A percentile compares a stretch with the other conserved stretches of the same genome.
Evolutionary conservation across 129 eudicot species (phyloP).

Genomic region (Chrysanthemum seticuspe): DNA sequence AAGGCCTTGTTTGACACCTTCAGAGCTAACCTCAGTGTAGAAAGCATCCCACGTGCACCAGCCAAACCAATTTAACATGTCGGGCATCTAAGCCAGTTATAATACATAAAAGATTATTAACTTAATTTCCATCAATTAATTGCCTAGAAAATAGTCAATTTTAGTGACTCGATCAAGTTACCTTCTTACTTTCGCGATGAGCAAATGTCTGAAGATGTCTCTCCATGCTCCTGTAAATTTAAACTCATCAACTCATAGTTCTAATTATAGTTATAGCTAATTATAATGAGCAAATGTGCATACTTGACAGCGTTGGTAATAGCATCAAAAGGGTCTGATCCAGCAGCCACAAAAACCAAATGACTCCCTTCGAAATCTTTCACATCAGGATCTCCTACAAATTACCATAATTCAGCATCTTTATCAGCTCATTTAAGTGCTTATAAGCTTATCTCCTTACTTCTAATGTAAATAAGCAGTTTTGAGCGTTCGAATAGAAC

Average conservation of each 20-base stretch:
- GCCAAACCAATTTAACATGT: conserved; percentile 90
- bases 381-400: too few species aligned
- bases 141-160: not conserved
- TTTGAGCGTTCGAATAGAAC: too few species aligned
- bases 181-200: conserved; percentile 89
- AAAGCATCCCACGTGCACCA: conserved; percentile 99
- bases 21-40: conserved; percentile 75
- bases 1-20: conserved; percentile 77
- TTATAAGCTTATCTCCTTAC: too few species aligned
- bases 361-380: conserved; percentile 61
- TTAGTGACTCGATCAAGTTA: conserved; percentile 18
- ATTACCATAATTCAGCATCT: too few species aligned
- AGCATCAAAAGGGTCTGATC: conserved; percentile 74
- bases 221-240: conserved; percentile 65
- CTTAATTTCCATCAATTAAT: not conserved
- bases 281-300: conserved; percentile 14
- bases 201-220: conserved; percentile 75
- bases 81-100: conserved; percentile 66
- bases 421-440: too few species aligned
- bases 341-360: conserved; percentile 76
- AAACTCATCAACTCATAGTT: not conserved
- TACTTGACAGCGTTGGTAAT: conserved; percentile 84
- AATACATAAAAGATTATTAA: not conserved
- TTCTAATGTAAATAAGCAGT: too few species aligned
- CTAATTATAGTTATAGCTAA: not conserved